Percentiles rank a stretch among this genome's conserved stretches.
Conservation (phyloP, 2,329 filamentous ascomycete species). For the Hortaea sp. region DNA sequence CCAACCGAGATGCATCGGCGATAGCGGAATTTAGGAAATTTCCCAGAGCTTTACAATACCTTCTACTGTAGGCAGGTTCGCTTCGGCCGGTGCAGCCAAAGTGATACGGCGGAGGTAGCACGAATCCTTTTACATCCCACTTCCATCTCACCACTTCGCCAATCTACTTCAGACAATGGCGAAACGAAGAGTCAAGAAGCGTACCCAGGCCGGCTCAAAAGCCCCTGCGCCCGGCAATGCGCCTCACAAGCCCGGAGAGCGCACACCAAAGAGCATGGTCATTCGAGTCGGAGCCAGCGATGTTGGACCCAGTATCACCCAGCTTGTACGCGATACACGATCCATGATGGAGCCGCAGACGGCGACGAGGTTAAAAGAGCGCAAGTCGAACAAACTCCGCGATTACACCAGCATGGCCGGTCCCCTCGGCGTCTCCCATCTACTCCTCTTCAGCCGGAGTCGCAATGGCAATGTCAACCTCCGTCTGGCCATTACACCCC, state of each 20-base stretch:
- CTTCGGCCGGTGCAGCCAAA: not conserved
- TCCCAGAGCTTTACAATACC: not conserved
- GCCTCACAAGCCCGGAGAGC: constrained; percentile 47
- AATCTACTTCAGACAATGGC: constrained; percentile 49
- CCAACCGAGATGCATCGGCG: not conserved
- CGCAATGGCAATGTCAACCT: constrained; percentile 86
- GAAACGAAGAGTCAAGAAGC: constrained; percentile 72
- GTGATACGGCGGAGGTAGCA: not conserved
- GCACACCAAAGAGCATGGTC: constrained; percentile 91
- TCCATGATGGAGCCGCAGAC: constrained; percentile 94
- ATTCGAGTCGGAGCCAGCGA: constrained; percentile 93
- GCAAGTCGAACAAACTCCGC: constrained; percentile 74
- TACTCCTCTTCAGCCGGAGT: constrained; percentile 87
- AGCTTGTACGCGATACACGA: constrained; percentile 83
- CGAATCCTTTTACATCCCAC: too few relatives aligned
- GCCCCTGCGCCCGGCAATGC: constrained; percentile 46
- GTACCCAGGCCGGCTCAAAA: constrained; percentile 65
- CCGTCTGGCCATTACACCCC: constrained; percentile 74
- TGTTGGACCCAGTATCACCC: constrained; percentile 81
- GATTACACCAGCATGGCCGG: constrained; percentile 96
- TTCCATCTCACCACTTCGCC: not conserved
- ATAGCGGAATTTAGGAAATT: constrained; percentile 1
- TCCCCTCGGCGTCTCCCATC: constrained; percentile 81
- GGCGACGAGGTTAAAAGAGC: constrained; percentile 77
- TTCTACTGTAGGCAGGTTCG: too few relatives aligned